Percentiles rank a stretch among this genome's conserved stretches.
Conservation (phyloP, 352 stramenopile genomes). For the Thalassiosira delicatula region DNA sequence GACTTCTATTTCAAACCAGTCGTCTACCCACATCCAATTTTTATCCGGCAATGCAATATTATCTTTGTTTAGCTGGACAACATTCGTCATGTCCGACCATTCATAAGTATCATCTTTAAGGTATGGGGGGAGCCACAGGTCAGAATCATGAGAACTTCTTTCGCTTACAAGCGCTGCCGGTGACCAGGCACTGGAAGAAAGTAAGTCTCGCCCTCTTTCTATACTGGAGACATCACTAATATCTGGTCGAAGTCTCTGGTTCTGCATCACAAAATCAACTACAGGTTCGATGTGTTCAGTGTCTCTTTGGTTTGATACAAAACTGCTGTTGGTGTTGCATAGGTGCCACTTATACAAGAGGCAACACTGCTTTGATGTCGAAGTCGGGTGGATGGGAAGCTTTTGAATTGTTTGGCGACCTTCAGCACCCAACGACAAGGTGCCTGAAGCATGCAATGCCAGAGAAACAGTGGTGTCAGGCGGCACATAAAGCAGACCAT, state of each 20-base stretch:
- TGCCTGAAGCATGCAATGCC: too few species aligned
- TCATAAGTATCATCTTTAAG: conserved; percentile 78
- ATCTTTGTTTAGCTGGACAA: conserved; percentile 60
- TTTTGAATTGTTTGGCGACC: conserved; percentile 25
- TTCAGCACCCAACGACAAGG: conserved; percentile 23
- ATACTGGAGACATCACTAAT: conserved; percentile 74
- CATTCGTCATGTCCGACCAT: conserved; percentile 73
- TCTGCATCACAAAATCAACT: conserved; percentile 81
- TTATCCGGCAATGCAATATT: conserved; percentile 73
- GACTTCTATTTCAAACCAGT: conserved; percentile 80
- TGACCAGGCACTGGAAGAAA: conserved; percentile 72
- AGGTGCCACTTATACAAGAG: conserved; percentile 44
- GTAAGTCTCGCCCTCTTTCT: conserved; percentile 74
- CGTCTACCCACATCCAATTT: conserved; percentile 81
- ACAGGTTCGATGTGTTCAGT: conserved; percentile 71
- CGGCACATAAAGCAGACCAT: not conserved
- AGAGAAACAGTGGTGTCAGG: conserved; percentile 28
- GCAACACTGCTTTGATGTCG: conserved; percentile 23
- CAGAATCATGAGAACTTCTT: conserved; percentile 16
- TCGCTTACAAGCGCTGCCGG: conserved; percentile 28
- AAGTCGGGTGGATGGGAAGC: conserved; percentile 24
- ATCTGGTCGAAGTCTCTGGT: conserved; percentile 71
- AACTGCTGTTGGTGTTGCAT: not conserved
- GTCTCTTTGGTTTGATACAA: not conserved
- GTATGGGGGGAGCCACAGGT: conserved; percentile 76